Percentiles rank a stretch among this genome's conserved stretches.
These are phyloP conservation scores for Salix brachista DNA, from an alignment of 345 rosid genomes.

Conservation along the genomic window DNA sequence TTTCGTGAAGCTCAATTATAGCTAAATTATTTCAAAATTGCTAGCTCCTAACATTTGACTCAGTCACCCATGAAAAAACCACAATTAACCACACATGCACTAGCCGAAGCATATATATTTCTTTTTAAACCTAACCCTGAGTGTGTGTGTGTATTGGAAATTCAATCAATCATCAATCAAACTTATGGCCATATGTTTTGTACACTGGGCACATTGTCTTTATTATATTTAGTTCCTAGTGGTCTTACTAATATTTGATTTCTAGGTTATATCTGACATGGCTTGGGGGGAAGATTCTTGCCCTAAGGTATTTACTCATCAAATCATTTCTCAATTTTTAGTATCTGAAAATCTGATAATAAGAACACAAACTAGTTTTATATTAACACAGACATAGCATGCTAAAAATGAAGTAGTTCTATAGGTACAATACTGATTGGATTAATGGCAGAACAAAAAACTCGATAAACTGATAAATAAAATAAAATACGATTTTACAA, in stretches of 20 bases:
- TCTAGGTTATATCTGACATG: constrained; percentile 92
- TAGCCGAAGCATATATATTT: no score
- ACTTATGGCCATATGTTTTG: not conserved
- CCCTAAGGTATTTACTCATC: constrained; percentile 60
- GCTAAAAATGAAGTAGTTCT: not conserved
- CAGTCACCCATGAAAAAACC: no score
- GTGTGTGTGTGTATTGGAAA: no score
- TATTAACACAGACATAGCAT: not conserved
- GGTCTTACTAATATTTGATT: not conserved
- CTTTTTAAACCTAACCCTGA: no score
- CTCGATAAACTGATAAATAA: no score
- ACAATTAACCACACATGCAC: no score
- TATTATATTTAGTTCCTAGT: not conserved
- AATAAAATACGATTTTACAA: no score
- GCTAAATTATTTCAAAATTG: no score
- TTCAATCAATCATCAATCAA: not conserved
- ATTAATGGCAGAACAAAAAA: no score
- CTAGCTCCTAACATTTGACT: no score
- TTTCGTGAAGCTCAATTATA: no score
- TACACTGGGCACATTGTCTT: not conserved
- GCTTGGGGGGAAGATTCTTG: constrained; percentile 97
- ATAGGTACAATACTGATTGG: no score
- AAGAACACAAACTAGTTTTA: not conserved
- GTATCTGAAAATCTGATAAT: not conserved
- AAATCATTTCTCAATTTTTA: not conserved